Base-by-base conservation (phyloP, 176 grass and related monocot species). In the Zoysia japonica region DNA sequence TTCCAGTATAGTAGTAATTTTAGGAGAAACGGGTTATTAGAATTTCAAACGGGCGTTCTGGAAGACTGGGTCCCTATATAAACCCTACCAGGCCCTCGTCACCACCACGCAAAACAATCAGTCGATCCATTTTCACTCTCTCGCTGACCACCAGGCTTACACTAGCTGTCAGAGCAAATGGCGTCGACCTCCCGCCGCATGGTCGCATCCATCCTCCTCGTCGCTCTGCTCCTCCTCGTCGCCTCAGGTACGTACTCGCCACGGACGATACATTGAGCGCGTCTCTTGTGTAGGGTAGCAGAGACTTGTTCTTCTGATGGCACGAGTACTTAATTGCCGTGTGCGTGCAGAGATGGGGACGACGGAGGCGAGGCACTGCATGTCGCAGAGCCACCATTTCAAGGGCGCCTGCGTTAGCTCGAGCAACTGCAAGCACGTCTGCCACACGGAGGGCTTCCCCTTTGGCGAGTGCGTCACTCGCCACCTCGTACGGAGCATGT, bases 361-460 rank as follows among this genome's bases (percentile, higher is more conserved):
- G 47, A 82, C 61, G 63, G 89, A 87, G 87, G 93, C 86, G 14
- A 83, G 93, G 89, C 35, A 82, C 67, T 92, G 89, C 84, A 40
- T 82, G 68, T 95, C 93, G 39, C 87, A 87, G 89, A 95, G 87
- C 87, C 82, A 92, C 87, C 80, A 3, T 47, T 95, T 86, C 93
- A 88, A 85, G 52, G 93, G 87, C 7, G 1, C 68, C 2, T 95
- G 93, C 67, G 0, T 90, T 19, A 92, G 93, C 17, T 61, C 28
- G 37, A 48, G 0, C 87, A 92, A 95, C 84, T 95, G 89, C 67
- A 78, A 47, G 38, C 85, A 54, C 72, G 84, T 95, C 9, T 95
- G 93, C 89, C 75, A 9, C 3, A 81, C 76, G 52, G 93, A 95
- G 84, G 83, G 77, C 49, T 95, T 92, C 84, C 84, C 87, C 46